These are phyloP conservation scores for Paecilomyces sp. DNA, from an alignment of 2,329 filamentous ascomycete genomes.

Conservation along the genomic window DNA sequence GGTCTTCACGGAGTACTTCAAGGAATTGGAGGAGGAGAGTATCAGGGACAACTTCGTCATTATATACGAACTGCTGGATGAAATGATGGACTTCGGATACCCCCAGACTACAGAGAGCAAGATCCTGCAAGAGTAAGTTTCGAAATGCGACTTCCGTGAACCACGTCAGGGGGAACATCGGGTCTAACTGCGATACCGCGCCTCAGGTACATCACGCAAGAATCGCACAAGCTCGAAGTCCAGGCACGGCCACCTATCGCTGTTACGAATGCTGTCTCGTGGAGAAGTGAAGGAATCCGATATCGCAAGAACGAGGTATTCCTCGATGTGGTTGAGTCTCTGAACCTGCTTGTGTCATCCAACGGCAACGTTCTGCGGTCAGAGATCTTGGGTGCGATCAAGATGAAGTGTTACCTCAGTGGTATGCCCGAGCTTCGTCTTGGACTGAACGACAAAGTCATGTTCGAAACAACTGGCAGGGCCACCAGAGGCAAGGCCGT, in stretches of 20 bases:
- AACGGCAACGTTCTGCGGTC: conserved; percentile 93
- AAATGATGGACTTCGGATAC: conserved; percentile 99
- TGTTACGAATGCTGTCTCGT: conserved; percentile 95
- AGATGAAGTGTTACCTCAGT: conserved; percentile 99
- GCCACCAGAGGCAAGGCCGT: conserved; percentile 94
- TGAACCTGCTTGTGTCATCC: conserved; percentile 90
- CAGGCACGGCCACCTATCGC: conserved; percentile 94
- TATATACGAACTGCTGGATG: conserved; percentile 96
- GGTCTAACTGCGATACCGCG: conserved; percentile 2
- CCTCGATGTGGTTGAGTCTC: conserved; percentile 90
- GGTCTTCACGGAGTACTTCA: conserved; percentile 99
- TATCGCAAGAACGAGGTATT: conserved; percentile 99
- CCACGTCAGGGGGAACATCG: background rate
- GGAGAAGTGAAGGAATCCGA: conserved; percentile 94
- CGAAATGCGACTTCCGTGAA: background rate
- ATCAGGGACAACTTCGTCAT: conserved; percentile 99
- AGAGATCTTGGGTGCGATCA: conserved; percentile 93
- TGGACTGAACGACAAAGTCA: conserved; percentile 96
- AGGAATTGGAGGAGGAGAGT: conserved; percentile 95
- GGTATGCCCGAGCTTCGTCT: conserved; percentile 95
- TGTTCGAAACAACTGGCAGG: conserved; percentile 96
- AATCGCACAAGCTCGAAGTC: conserved; percentile 96
- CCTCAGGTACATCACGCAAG: conserved; percentile 83
- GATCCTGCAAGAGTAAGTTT: conserved; percentile 77
- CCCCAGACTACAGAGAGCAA: conserved; percentile 97